Evolutionary conservation across 2,329 filamentous ascomycete species (phyloP).

Genomic region (Neobulgaria alba): DNA sequence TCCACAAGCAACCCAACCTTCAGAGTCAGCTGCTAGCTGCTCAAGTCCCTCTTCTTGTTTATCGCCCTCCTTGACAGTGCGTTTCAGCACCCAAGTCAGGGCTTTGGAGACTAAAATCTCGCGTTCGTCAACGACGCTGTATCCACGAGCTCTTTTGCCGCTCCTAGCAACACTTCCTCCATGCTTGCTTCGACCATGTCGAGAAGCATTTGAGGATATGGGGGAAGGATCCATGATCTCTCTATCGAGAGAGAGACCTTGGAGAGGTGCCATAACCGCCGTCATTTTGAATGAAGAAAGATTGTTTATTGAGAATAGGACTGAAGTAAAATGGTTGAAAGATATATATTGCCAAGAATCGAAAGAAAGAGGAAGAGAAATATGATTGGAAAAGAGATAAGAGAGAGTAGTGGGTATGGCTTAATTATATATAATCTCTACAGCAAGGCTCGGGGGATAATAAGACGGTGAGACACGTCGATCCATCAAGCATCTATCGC

Average conservation of each 20-base stretch:
- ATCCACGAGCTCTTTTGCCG: slow-evolving; percentile 30
- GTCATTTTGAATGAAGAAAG: slow-evolving; percentile 2
- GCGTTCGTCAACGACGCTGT: slow-evolving; percentile 35
- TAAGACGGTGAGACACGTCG: background rate
- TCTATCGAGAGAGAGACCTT: slow-evolving; percentile 12
- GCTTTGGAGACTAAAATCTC: slow-evolving; percentile 35
- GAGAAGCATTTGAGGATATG: slow-evolving; percentile 23
- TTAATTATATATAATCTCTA: background rate
- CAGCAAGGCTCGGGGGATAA: background rate
- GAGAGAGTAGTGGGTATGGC: too few relatives aligned
- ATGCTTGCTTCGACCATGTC: slow-evolving; percentile 27
- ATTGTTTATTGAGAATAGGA: too few relatives aligned
- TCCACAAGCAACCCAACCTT: slow-evolving; percentile 35
- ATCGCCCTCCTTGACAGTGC: slow-evolving; percentile 29
- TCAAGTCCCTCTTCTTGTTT: slow-evolving; percentile 33
- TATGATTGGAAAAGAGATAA: background rate
- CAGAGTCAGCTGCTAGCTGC: slow-evolving; percentile 30
- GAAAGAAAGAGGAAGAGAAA: background rate
- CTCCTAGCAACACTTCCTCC: slow-evolving; percentile 28
- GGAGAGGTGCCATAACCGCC: background rate
- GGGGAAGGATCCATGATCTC: slow-evolving; percentile 29
- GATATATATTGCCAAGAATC: background rate
- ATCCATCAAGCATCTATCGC: background rate
- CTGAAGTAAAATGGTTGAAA: too few relatives aligned
- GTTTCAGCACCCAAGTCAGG: slow-evolving; percentile 34